Evolutionary conservation across 495 filamentous ascomycete genomes (phyloP).

Genomic region (Collariella sp.): DNA sequence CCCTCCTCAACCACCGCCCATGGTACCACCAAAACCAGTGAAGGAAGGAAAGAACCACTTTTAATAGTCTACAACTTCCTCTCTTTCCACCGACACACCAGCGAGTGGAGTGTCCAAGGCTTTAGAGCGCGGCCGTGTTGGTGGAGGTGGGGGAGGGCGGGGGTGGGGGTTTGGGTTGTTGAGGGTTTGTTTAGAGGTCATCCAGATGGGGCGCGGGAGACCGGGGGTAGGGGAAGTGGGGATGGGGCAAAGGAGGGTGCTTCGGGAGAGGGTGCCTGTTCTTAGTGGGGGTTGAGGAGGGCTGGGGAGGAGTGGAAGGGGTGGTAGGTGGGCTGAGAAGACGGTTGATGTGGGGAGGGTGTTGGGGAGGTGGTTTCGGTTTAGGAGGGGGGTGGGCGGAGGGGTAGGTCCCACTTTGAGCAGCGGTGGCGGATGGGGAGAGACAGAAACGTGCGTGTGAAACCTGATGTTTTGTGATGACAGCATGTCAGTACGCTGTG

Average conservation of each 20-base stretch:
- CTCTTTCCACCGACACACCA: slow-evolving; percentile 58
- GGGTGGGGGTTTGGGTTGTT: slow-evolving; percentile 27
- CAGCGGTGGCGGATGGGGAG: not conserved
- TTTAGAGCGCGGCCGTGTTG: slow-evolving; percentile 56
- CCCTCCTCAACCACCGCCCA: not conserved
- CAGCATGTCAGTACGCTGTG: not conserved
- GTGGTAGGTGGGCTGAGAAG: slow-evolving; percentile 54
- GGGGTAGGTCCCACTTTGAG: not conserved
- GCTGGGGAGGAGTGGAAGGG: slow-evolving; percentile 39
- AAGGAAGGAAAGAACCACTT: slow-evolving; percentile 15
- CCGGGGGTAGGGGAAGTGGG: not conserved
- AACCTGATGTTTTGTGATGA: not conserved
- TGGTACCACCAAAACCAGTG: not conserved
- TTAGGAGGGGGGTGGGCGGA: slow-evolving; percentile 35
- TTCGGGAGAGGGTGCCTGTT: slow-evolving; percentile 52
- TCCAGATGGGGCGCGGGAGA: too few relatives aligned
- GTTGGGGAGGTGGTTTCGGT: slow-evolving; percentile 64
- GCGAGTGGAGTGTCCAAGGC: slow-evolving; percentile 79
- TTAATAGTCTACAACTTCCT: slow-evolving; percentile 61
- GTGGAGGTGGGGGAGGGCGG: slow-evolving; percentile 54
- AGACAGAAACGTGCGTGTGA: not conserved
- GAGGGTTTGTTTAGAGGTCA: too few relatives aligned
- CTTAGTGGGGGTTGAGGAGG: slow-evolving; percentile 50
- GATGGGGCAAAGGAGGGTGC: slow-evolving; percentile 34
- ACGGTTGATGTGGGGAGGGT: slow-evolving; percentile 58